Evolutionary conservation across 495 filamentous ascomycete genomes (phyloP).

Genomic region (Hypoxylon subgilvum): DNA sequence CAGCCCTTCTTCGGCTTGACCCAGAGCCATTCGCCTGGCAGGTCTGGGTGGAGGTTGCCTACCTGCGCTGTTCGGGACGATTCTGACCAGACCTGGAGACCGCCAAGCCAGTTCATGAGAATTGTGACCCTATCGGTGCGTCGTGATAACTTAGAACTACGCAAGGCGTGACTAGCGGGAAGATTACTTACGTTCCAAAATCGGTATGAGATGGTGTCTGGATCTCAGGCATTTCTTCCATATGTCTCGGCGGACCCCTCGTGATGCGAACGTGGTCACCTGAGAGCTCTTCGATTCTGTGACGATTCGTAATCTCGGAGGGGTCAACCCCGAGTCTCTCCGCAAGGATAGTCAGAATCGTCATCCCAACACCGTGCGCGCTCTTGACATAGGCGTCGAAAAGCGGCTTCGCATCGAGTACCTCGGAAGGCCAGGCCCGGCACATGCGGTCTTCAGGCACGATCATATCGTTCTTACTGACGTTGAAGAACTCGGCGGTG

Average conservation of each 20-base stretch:
- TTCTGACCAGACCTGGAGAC: slow-evolving; percentile 62
- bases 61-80: slow-evolving; percentile 38
- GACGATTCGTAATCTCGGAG: slow-evolving; percentile 54
- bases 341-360: slow-evolving; percentile 59
- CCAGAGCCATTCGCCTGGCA: slow-evolving; percentile 61
- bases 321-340: slow-evolving; percentile 56
- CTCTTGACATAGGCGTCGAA: slow-evolving; percentile 55
- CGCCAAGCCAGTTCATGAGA: slow-evolving; percentile 66
- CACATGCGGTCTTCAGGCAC: slow-evolving; percentile 46
- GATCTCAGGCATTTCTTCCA: slow-evolving; percentile 38
- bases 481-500: slow-evolving; percentile 69
- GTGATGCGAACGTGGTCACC: slow-evolving; percentile 66
- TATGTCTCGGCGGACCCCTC: slow-evolving; percentile 35
- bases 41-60: slow-evolving; percentile 32
- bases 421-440: slow-evolving; percentile 53
- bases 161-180: slow-evolving; percentile 22
- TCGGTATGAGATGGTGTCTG: slow-evolving; percentile 46
- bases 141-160: neutral
- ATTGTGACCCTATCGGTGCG: slow-evolving; percentile 54
- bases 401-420: slow-evolving; percentile 49
- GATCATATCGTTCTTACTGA: slow-evolving; percentile 58
- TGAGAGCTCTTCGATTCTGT: slow-evolving; percentile 55
- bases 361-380: slow-evolving; percentile 57
- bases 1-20: slow-evolving; percentile 64
- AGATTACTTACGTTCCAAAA: slow-evolving; percentile 53